Conservation (phyloP, 2,329 filamentous ascomycete genomes). For the Myotisia sp. region DNA sequence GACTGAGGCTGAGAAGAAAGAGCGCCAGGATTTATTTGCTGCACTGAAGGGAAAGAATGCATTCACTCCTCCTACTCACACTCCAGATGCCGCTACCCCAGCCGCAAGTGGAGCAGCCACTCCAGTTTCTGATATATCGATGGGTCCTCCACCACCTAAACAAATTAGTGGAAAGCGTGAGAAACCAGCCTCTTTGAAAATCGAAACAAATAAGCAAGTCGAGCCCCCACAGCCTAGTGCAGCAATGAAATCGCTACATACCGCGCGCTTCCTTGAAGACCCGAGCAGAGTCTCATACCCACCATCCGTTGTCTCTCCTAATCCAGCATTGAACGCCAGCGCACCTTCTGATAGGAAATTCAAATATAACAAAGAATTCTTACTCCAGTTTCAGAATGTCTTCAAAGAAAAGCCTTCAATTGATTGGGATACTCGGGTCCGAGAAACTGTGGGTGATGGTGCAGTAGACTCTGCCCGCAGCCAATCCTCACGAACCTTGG, state of each 20-base stretch:
- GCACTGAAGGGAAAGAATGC: slow-evolving; percentile 30
- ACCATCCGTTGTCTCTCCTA: slow-evolving; percentile 69
- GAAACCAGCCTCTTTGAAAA: slow-evolving; percentile 80
- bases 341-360: slow-evolving; percentile 66
- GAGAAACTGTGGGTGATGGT: slow-evolving; percentile 68
- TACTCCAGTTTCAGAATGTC: slow-evolving; percentile 89
- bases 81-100: slow-evolving; percentile 23
- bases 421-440: slow-evolving; percentile 81
- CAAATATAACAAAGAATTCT: slow-evolving; percentile 89
- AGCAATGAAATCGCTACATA: slow-evolving; percentile 83
- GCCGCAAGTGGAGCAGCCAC: slow-evolving; percentile 33
- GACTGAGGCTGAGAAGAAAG: slow-evolving; percentile 25
- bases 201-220: slow-evolving; percentile 71
- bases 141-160: slow-evolving; percentile 40
- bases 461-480: slow-evolving; percentile 46
- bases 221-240: slow-evolving; percentile 89
- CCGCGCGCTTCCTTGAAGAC: slow-evolving; percentile 72
- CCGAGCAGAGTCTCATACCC: slow-evolving; percentile 72
- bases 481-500: slow-evolving; percentile 18
- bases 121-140: slow-evolving; percentile 30
- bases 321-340: slow-evolving; percentile 67
- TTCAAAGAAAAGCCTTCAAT: slow-evolving; percentile 93
- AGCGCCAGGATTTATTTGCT: slow-evolving; percentile 26
- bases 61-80: slow-evolving; percentile 19
- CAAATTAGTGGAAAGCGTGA: slow-evolving; percentile 45